These are phyloP conservation scores for Ganoderma boninense DNA, from an alignment of 1,284 basidiomycete genomes.

Conservation along the genomic window DNA sequence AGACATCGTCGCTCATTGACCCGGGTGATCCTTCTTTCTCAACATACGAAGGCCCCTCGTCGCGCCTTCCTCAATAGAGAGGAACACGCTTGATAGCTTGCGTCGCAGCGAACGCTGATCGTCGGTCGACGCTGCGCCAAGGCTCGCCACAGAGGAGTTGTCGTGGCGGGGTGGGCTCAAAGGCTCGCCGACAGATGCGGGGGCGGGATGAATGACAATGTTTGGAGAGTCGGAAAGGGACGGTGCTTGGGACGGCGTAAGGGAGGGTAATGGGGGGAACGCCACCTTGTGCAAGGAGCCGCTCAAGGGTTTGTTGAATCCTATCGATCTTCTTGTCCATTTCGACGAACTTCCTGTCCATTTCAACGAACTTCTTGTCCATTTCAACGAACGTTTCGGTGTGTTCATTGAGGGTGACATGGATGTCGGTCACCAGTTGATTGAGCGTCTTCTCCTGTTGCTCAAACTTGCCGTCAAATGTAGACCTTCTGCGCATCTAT, in stretches of 20 bases:
- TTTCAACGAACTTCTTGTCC: neutral
- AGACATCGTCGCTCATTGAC: neutral
- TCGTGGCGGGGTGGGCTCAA: neutral
- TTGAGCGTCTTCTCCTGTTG: neutral
- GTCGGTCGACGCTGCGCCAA: neutral
- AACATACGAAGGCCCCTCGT: neutral
- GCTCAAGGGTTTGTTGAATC: neutral
- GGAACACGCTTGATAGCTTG: neutral
- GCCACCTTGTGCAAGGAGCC: neutral
- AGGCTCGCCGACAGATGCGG: neutral
- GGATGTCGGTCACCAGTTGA: neutral
- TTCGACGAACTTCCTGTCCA: neutral
- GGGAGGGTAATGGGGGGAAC: neutral
- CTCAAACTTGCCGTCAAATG: neutral
- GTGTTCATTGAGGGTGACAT: neutral
- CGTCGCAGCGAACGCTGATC: no score
- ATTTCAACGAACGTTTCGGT: neutral
- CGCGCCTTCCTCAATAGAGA: neutral
- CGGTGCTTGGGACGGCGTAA: neutral
- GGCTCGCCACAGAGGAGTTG: neutral
- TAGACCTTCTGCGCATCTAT: neutral
- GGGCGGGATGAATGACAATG: neutral
- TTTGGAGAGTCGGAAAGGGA: neutral
- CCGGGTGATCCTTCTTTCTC: neutral
- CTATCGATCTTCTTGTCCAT: no score